phyloP scores from a whole-genome alignment of 768 basidiomycete genomes.

The Dendrothele bispora region DNA sequence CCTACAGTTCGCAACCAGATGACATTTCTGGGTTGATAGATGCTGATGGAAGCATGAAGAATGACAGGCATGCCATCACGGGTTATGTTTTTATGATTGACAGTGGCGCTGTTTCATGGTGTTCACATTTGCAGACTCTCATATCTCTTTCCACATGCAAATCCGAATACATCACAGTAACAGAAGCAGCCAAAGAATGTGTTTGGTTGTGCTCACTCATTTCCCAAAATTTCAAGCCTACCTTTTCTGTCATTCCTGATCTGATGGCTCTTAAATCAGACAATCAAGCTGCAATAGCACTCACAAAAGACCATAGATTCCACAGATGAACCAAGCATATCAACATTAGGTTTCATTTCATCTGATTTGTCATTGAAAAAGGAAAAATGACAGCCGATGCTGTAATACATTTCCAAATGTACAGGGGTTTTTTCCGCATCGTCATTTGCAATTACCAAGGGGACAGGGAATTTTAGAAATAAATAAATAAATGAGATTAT shows the following conservation, averaged over 20 bases:
- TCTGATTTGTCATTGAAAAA: constrained; percentile 16
- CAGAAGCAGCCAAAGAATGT: constrained; percentile 22
- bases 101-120: constrained; percentile 33
- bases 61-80: constrained; percentile 29
- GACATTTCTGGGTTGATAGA: constrained; percentile 20
- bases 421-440: too few species aligned
- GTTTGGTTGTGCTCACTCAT: too few species aligned
- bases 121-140: constrained; percentile 29
- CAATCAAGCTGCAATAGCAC: too few species aligned
- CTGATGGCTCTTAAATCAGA: constrained; percentile 16
- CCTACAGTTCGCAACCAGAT: constrained; percentile 13
- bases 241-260: constrained; percentile 8
- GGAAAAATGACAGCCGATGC: constrained; percentile 16
- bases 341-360: too few species aligned
- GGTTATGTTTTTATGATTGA: constrained; percentile 30
- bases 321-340: too few species aligned
- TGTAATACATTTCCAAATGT: too few species aligned
- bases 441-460: too few species aligned
- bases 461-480: too few species aligned
- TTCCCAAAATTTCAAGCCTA: constrained; percentile 13
- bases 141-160: constrained; percentile 23
- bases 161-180: constrained; percentile 23
- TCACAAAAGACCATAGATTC: too few species aligned
- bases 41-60: constrained; percentile 19
- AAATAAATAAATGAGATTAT: too few species aligned